Conservation (phyloP, 2,329 filamentous ascomycete genomes). For the Sporothrix luriei region DNA sequence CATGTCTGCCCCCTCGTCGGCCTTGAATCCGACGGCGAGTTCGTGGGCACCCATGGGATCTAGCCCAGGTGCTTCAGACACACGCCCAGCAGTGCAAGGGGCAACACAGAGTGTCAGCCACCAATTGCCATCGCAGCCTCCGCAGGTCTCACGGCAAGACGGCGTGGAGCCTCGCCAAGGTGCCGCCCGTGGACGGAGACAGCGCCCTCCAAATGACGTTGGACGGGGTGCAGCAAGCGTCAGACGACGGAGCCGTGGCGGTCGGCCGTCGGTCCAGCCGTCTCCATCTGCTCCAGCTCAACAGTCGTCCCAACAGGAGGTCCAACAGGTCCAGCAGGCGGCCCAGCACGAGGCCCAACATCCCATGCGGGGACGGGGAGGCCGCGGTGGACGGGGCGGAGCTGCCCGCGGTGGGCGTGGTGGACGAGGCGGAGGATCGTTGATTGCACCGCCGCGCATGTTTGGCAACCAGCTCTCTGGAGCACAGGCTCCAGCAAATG, state of each 20-base stretch:
- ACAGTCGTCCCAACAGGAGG: neutral
- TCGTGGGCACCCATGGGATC: neutral
- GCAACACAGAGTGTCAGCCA: neutral
- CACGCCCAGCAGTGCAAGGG: conserved; percentile 4
- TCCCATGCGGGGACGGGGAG: neutral
- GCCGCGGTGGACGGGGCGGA: neutral
- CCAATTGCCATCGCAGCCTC: neutral
- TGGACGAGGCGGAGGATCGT: conserved; percentile 15
- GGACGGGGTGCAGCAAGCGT: neutral
- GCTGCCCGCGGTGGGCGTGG: neutral
- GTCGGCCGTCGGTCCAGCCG: neutral
- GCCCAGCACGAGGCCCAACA: neutral
- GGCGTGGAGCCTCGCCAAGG: neutral
- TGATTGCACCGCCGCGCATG: conserved; percentile 8
- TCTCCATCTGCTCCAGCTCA: neutral
- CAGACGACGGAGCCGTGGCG: conserved; percentile 20
- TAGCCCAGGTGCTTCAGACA: neutral
- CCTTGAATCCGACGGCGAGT: conserved; percentile 28
- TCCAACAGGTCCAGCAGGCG: neutral
- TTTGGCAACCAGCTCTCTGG: conserved; percentile 23
- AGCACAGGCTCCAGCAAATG: neutral
- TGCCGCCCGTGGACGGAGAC: conserved; percentile 23
- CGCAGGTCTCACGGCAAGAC: neutral
- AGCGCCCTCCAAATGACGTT: neutral
- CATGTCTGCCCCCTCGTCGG: conserved; percentile 13